phyloP scores from a whole-genome alignment of 108 stramenopile genomes.

The Skeletonema grethae region DNA sequence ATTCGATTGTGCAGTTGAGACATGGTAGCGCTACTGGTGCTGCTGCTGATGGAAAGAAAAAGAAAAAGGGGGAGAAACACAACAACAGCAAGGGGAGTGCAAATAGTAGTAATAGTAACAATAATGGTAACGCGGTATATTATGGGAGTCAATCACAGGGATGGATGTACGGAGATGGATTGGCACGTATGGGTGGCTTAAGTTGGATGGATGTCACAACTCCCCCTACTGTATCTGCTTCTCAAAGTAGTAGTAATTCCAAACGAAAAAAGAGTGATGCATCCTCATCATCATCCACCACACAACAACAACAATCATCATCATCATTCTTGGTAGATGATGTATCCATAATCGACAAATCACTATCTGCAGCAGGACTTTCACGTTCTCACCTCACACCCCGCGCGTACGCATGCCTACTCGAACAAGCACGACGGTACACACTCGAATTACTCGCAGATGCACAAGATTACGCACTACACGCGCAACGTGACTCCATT shows the following conservation, averaged over 20 bases:
- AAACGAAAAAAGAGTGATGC: background rate
- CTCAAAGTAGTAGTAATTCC: background rate
- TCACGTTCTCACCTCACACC: conserved; percentile 68
- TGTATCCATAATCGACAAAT: conserved; percentile 61
- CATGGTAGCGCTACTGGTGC: too few species aligned
- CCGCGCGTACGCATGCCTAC: conserved; percentile 67
- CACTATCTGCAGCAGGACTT: conserved; percentile 58
- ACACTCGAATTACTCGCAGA: conserved; percentile 73
- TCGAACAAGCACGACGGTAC: conserved; percentile 82
- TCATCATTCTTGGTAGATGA: conserved; percentile 60
- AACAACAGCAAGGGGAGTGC: background rate
- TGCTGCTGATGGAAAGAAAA: background rate
- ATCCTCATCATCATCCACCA: background rate
- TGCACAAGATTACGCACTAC: conserved; percentile 78
- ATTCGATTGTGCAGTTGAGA: background rate
- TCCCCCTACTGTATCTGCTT: background rate
- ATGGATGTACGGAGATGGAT: conserved; percentile 43
- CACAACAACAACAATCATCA: conserved; percentile 1
- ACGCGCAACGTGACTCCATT: conserved; percentile 53
- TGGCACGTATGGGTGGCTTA: conserved; percentile 24
- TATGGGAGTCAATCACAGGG: conserved; percentile 21
- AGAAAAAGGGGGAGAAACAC: too few species aligned
- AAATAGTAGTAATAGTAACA: too few species aligned
- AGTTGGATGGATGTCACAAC: conserved; percentile 33
- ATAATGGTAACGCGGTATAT: background rate